phyloP scores from a whole-genome alignment of 2,329 filamentous ascomycete species.

The Stemphylium lycopersici region DNA sequence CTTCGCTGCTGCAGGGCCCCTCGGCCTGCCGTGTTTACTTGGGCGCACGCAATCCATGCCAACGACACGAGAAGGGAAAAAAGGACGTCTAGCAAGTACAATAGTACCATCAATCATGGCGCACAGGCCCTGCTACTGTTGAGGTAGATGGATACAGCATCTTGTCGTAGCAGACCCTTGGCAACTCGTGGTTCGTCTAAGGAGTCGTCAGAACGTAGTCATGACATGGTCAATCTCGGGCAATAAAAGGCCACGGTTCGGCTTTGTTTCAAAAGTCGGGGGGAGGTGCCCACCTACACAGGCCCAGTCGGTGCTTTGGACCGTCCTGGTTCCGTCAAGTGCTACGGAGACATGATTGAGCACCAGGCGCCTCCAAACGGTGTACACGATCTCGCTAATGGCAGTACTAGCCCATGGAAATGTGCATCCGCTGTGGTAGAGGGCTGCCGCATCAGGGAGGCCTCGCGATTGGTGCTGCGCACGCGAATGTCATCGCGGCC shows the following conservation, averaged over 20 bases:
- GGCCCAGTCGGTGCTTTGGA: neutral
- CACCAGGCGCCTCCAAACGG: neutral
- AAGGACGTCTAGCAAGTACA: neutral
- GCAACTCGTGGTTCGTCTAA: slow-evolving; percentile 6
- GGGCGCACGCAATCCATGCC: slow-evolving; percentile 7
- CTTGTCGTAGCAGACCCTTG: slow-evolving; percentile 5
- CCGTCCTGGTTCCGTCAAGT: slow-evolving; percentile 1
- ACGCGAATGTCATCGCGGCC: slow-evolving; percentile 5
- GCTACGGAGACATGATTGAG: neutral
- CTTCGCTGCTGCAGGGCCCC: slow-evolving; percentile 8
- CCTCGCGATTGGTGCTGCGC: neutral
- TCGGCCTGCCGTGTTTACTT: neutral
- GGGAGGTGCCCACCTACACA: slow-evolving; percentile 7
- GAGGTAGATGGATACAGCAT: neutral
- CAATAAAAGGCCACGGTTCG: neutral
- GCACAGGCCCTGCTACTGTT: neutral
- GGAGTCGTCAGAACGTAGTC: slow-evolving; percentile 9
- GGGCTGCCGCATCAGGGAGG: neutral
- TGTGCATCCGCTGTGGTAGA: neutral
- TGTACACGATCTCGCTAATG: slow-evolving; percentile 6
- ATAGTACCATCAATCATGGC: neutral
- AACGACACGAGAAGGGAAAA: neutral
- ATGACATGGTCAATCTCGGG: neutral
- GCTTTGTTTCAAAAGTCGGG: neutral
- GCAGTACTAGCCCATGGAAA: neutral